Conservation (phyloP, 805 yeast genomes). For the Wickerhamomyces alni region DNA sequence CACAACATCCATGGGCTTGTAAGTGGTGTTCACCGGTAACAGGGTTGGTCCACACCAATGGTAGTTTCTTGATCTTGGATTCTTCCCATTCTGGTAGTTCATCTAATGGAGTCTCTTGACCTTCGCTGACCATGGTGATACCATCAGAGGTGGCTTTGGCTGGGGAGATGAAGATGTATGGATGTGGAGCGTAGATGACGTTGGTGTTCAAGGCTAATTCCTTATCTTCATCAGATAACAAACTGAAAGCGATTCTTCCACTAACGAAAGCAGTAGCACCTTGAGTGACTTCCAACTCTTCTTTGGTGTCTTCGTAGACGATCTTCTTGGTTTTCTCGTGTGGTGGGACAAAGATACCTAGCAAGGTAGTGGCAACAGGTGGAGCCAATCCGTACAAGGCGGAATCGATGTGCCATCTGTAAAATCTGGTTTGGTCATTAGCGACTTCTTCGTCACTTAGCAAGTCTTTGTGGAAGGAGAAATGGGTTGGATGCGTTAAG, state of each 20-base stretch:
- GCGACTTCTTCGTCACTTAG: slow-evolving; percentile 58
- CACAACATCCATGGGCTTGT: slow-evolving; percentile 87
- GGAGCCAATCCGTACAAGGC: slow-evolving; percentile 84
- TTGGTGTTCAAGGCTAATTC: slow-evolving; percentile 69
- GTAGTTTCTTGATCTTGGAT: slow-evolving; percentile 67
- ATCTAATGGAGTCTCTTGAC: slow-evolving; percentile 59
- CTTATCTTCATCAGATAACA: slow-evolving; percentile 63
- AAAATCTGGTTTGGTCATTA: slow-evolving; percentile 66
- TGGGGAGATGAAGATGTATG: slow-evolving; percentile 77
- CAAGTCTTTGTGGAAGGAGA: slow-evolving; percentile 66
- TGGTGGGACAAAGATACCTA: slow-evolving; percentile 79
- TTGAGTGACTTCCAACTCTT: slow-evolving; percentile 59
- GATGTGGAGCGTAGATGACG: slow-evolving; percentile 89
- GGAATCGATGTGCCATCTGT: slow-evolving; percentile 93
- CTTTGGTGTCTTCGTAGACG: slow-evolving; percentile 61
- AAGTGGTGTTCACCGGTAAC: slow-evolving; percentile 76
- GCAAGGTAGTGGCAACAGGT: slow-evolving; percentile 77
- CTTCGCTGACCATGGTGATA: slow-evolving; percentile 77
- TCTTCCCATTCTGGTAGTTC: slow-evolving; percentile 82
- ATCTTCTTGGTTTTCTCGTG: slow-evolving; percentile 56
- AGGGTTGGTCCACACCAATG: slow-evolving; percentile 91
- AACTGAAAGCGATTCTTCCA: slow-evolving; percentile 73
- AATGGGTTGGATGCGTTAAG: slow-evolving; percentile 81
- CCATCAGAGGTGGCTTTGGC: slow-evolving; percentile 85
- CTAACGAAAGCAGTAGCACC: slow-evolving; percentile 90